Evolutionary conservation across 2,329 filamentous ascomycete genomes (phyloP), one percentile per base, ranked within the genome.

Genomic region (Malbranchea zuffiana): DNA sequence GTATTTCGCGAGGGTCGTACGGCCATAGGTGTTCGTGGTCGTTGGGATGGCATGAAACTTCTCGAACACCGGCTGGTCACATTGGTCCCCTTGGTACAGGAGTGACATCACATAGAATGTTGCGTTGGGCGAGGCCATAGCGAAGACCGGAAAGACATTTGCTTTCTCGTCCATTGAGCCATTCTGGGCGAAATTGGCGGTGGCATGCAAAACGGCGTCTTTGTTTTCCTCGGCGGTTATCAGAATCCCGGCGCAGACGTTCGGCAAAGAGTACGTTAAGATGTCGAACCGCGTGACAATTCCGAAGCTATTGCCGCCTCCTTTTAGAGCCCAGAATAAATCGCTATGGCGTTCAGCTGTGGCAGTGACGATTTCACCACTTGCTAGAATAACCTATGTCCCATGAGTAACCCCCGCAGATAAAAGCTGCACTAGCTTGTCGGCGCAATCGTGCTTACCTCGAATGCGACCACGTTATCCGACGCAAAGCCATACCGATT

Each of bases 271-370:
- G 23, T 7, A 25, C 23, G 23, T 61, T 8, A 51, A 50, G n/a
- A 69, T 48, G 18, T 62, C 57, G 40, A 60, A 60, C 11, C 49
- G 50, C 8, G 64, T 59, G 36, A 62, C 55, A 24, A 61, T 50
- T 21, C 39, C 39, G 32, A 37, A 67, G 37, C 61, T 64, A 40
- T 62, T 58, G 0, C 63, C 63, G 1, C 63, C 64, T 18, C 64
- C 65, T 6, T 55, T 51, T 18, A 68, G 39, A 13, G 57, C 63
- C 66, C 65, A 70, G 50, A 68, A 70, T 2, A 70, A 52, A 30
- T 69, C 66, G 0, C 49, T n/a, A 30, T 74, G 62, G 7, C n/a
- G 7, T 7, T 25, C 23, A 7, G 7, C n/a, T 25, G 23, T 69
- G 1, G 57, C 56, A 1, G 47, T 52, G n/a, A 59, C 48, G 23